Evolutionary conservation across 805 yeast species (phyloP).

Genomic region (Barnettozyma wickerhamii): DNA sequence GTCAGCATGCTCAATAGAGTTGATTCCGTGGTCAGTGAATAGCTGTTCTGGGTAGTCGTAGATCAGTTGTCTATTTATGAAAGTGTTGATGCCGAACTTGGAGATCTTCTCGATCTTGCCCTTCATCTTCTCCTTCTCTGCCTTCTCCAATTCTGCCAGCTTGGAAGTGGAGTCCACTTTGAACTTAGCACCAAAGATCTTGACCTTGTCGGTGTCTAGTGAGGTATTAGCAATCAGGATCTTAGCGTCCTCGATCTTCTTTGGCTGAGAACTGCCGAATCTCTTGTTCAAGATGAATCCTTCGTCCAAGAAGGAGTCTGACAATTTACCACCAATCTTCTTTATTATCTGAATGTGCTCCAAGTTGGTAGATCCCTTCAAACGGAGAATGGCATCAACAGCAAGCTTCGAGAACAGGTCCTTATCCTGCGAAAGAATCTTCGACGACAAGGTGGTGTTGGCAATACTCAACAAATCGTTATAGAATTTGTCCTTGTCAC

Average conservation of each 20-base stretch:
- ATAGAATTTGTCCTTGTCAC: conserved; percentile 63
- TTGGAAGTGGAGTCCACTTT: conserved; percentile 94
- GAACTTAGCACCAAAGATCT: conserved; percentile 96
- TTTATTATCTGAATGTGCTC: conserved; percentile 93
- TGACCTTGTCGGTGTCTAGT: conserved; percentile 95
- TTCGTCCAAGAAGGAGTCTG: conserved; percentile 92
- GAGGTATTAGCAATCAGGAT: conserved; percentile 94
- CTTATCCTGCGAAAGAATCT: conserved; percentile 92
- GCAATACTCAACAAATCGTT: conserved; percentile 83
- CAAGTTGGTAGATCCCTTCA: conserved; percentile 82
- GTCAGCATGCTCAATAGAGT: conserved; percentile 96
- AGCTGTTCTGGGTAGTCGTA: conserved; percentile 98
- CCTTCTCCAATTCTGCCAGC: conserved; percentile 87
- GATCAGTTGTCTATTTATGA: conserved; percentile 93
- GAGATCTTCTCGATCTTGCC: conserved; percentile 83
- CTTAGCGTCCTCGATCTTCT: conserved; percentile 73
- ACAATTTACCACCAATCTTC: conserved; percentile 86
- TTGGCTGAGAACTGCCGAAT: conserved; percentile 94
- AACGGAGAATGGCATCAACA: conserved; percentile 89
- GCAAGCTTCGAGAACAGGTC: conserved; percentile 85
- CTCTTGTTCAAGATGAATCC: conserved; percentile 90
- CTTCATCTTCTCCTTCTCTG: conserved; percentile 92
- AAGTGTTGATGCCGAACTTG: conserved; percentile 80
- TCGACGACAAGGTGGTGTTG: conserved; percentile 88
- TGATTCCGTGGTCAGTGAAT: conserved; percentile 80